Conservation (phyloP, 2,329 filamentous ascomycete species). For the Hypoxylon sp. region DNA sequence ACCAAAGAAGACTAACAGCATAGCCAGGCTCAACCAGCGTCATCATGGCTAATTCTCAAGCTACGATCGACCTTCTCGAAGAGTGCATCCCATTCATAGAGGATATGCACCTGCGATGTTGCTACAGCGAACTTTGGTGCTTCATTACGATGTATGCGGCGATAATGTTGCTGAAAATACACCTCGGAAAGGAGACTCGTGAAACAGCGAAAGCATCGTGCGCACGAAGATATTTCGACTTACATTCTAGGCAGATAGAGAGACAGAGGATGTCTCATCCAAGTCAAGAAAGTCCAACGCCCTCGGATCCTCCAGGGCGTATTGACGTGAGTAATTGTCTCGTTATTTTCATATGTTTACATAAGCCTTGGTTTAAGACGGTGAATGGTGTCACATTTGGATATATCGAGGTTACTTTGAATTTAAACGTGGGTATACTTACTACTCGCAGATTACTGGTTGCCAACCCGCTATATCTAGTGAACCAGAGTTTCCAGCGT, state of each 20-base stretch:
- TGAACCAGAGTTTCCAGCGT: not conserved
- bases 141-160: constrained; percentile 45
- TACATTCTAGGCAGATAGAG: constrained; percentile 37
- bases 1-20: not conserved
- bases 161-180: constrained; percentile 47
- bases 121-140: constrained; percentile 48
- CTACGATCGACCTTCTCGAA: constrained; percentile 44
- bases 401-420: not conserved
- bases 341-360: not conserved
- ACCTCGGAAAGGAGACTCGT: constrained; percentile 36
- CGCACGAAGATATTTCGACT: constrained; percentile 42
- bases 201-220: constrained; percentile 43
- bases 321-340: constrained; percentile 13
- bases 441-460: not conserved
- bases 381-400: not conserved
- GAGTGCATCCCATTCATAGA: constrained; percentile 46
- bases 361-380: not conserved
- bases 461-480: not conserved
- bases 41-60: constrained; percentile 24
- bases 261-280: constrained; percentile 22
- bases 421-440: not conserved
- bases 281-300: constrained; percentile 8
- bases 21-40: constrained; percentile 30
- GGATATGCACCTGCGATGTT: constrained; percentile 45
- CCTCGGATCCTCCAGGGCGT: not conserved